Evolutionary conservation across 805 yeast species (phyloP), one percentile per base, ranked within the genome.

Genomic region (Schizosaccharomyces japonicus): DNA sequence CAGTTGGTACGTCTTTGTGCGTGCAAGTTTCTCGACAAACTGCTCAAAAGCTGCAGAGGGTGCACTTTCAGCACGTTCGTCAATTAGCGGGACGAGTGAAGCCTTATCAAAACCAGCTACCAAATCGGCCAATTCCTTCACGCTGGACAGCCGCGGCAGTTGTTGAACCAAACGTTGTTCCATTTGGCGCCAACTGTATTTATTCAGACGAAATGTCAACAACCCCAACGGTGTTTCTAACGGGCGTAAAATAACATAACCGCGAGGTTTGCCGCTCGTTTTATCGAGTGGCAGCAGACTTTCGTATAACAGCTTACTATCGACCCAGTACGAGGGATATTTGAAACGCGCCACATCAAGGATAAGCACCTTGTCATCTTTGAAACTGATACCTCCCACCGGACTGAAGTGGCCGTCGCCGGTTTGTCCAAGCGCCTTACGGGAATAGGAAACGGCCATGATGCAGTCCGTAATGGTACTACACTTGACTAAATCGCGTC

Each of bases 331-430:
- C 8, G 28, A 19, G 21, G 47, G 47, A 29, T 45, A 45, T 19
- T 45, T 45, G 28, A 45, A 45, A 11, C 47, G 40, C 15, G 47
- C 47, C 11, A 45, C 47, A 2, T 45, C 47, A 2, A 45, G 33
- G 5, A 45, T 31, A 1, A 45, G 26, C 10, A 45, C 27, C 23
- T 23, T 30, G 39, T 31, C 27, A 30, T 45, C 39, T 17, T 17
- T 45, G 17, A n/a, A 21, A 21, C 36, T 28, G 26, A 13, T 28
- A 15, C 47, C 47, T 13, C 47, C 47, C 11, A 45, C 39, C 2
- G 47, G 47, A 29, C 39, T 30, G 26, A 45, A 45, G 30, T 45
- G 47, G 4, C 47, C 47, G 21, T 29, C 39, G 17, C 47, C 47
- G 3, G 47, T 45, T 45, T 45, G 47, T 8, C 27, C 34, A 4